Base-by-base conservation (phyloP, 768 basidiomycete genomes). In the Lanmaoa pseudosensibilis region DNA sequence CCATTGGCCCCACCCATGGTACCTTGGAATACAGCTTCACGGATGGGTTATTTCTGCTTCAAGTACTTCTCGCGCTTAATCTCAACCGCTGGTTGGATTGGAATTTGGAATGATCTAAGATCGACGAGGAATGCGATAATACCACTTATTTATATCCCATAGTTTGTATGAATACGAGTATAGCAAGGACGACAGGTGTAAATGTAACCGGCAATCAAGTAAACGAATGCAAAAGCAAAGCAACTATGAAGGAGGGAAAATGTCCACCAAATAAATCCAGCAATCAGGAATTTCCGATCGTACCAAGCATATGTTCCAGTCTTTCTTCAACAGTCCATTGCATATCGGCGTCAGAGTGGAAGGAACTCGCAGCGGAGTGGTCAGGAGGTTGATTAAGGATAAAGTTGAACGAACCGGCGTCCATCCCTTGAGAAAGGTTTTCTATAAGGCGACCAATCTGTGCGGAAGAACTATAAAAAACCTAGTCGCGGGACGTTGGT, bases 391-490 rank as follows among this genome's bases (percentile, higher is more conserved):
- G 60, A 61, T 76, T 71, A 13, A 84, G 81, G 37, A 79, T 66
- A 66, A 92, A 83, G 66, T 92, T 92, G 78, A 92, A 92, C 37
- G 90, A 87, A 45, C 90, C 92, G 40, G 89, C 79, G 60, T 94
- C 92, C 77, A 85, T 84, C 33, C 85, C 87, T 68, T 86, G 86
- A 46, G 91, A 92, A 67, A 94, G 83, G 64, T 75, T 84, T 67
- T 94, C 92, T 55, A 94, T 91, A 56, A 94, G 78, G 62, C 85
- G 88, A 41, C 88, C 89, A 68, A 94, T 92, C 58, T 92, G 86
- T 40, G 84, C 82, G 23, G 87, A 78, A 18, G 89, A 83, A 62
- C 86, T 64, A 56, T 66, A 64, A 69, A 65, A 74, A 67, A 73
- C 66, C 65, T 63, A 49, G 54, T 37, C 50, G 30, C 53, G 30